A percentile compares a stretch with the other conserved stretches of the same genome.
Evolutionary conservation across 495 filamentous ascomycete genomes (phyloP).

Genomic region (Aspergillus kassunensis): DNA sequence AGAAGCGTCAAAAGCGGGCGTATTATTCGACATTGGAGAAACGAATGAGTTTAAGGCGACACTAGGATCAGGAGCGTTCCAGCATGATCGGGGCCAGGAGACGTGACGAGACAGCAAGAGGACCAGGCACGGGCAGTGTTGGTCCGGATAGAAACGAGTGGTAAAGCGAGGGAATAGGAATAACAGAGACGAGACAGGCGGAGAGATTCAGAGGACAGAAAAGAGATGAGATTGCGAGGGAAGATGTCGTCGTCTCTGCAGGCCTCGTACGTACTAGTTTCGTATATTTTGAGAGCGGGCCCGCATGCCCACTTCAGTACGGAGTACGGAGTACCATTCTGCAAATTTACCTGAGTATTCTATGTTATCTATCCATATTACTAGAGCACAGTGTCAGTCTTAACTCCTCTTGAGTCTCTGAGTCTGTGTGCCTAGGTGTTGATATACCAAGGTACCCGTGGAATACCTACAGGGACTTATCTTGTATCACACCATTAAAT

Average conservation of each 20-base stretch:
- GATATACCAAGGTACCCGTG: too few relatives aligned
- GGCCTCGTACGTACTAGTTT: constrained; percentile 7
- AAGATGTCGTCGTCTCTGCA: constrained; percentile 7
- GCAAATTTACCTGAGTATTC: too few relatives aligned
- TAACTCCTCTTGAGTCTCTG: too few relatives aligned
- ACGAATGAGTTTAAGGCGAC: constrained; percentile 5
- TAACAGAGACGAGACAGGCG: constrained; percentile 10
- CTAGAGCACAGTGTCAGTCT: too few relatives aligned
- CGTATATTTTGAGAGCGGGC: constrained; percentile 11
- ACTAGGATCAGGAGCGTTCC: constrained; percentile 15
- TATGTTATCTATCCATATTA: too few relatives aligned
- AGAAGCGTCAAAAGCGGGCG: constrained; percentile 4
- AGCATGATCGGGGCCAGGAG: constrained; percentile 15
- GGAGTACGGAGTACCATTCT: too few relatives aligned
- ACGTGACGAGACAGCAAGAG: constrained; percentile 13
- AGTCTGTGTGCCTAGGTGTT: too few relatives aligned
- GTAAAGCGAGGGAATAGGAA: constrained; percentile 8
- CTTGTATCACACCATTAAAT: too few relatives aligned
- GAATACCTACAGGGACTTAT: too few relatives aligned
- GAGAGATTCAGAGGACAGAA: constrained; percentile 17
- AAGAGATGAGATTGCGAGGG: neutral
- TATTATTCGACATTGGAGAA: constrained; percentile 11
- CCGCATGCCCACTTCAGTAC: neutral
- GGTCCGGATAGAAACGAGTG: constrained; percentile 1
- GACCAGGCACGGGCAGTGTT: neutral